These are phyloP conservation scores for Aspergillus proliferans DNA, from an alignment of 2,329 filamentous ascomycete species.

Conservation along the genomic window DNA sequence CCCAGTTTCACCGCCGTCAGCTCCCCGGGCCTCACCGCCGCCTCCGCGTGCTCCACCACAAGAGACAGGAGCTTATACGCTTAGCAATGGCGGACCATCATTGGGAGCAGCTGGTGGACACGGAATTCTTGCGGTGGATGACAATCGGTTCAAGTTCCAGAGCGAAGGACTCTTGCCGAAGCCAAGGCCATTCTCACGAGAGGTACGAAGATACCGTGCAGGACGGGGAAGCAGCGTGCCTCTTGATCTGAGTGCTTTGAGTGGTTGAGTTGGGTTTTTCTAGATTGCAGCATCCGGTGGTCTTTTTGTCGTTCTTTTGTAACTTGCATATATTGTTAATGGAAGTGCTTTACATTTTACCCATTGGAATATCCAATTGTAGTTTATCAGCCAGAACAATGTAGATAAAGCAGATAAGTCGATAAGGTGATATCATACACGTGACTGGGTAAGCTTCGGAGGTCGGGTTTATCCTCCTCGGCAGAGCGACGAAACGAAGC, in stretches of 20 bases:
- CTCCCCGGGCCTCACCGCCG: constrained; percentile 35
- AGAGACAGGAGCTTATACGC: constrained; percentile 70
- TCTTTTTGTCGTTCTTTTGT: not conserved
- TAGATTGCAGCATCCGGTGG: not conserved
- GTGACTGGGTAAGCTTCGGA: constrained; percentile 1
- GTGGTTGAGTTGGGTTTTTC: constrained; percentile 15
- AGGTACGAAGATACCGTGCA: constrained; percentile 73
- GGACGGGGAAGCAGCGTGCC: constrained; percentile 92
- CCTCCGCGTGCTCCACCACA: constrained; percentile 47
- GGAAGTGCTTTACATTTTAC: not conserved
- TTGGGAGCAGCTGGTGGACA: constrained; percentile 19
- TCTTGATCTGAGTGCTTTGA: constrained; percentile 60
- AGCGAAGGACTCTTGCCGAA: constrained; percentile 76
- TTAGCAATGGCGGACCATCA: constrained; percentile 54
- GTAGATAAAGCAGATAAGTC: not conserved
- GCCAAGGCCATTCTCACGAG: constrained; percentile 72
- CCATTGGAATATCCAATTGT: not conserved
- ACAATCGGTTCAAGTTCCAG: constrained; percentile 80
- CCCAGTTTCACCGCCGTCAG: constrained; percentile 34
- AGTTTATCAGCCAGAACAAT: not conserved
- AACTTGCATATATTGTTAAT: constrained; percentile 20
- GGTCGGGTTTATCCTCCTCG: constrained; percentile 1
- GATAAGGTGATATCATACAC: constrained; percentile 1
- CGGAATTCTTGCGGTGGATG: constrained; percentile 57
- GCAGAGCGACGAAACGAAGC: not conserved